phyloP scores from a whole-genome alignment of 179 eudicot genomes.

The Beta corolliflora region DNA sequence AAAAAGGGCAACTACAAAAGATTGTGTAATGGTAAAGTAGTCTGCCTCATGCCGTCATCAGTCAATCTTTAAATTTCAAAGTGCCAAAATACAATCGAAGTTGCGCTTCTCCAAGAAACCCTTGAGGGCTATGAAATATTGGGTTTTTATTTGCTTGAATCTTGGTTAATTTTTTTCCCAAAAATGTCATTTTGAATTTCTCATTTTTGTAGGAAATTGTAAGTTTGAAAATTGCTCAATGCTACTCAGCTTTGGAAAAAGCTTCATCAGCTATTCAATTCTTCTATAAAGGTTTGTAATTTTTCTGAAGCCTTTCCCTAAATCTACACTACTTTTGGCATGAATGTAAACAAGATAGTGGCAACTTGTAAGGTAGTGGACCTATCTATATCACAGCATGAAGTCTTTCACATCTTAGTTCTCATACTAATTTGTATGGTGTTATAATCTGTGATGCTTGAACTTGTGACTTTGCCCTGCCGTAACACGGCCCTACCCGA shows the following conservation, averaged over 20 bases:
- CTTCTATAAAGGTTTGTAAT: conserved; percentile 65
- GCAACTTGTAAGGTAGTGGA: neutral
- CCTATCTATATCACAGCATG: neutral
- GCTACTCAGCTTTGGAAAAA: conserved; percentile 51
- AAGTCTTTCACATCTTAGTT: neutral
- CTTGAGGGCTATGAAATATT: conserved; percentile 2
- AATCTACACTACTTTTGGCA: neutral
- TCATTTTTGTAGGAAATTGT: conserved; percentile 51
- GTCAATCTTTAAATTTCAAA: neutral
- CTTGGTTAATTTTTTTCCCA: too few species aligned
- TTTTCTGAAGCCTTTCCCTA: conserved; percentile 1
- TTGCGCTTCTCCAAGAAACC: neutral
- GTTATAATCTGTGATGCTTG: neutral
- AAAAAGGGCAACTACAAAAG: neutral
- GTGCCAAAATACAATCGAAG: neutral
- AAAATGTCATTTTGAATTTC: conserved; percentile 13
- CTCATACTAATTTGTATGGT: neutral
- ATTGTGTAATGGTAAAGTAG: neutral
- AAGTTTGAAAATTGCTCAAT: conserved; percentile 64
- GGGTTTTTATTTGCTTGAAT: neutral
- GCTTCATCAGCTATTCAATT: conserved; percentile 58
- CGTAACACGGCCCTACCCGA: too few species aligned
- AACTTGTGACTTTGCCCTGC: neutral
- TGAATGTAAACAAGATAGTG: conserved; percentile 1
- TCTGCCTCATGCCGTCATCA: neutral